Evolutionary conservation across 768 basidiomycete species (phyloP), one percentile per base, ranked within the genome.

Genomic region (Mycena rosella): DNA sequence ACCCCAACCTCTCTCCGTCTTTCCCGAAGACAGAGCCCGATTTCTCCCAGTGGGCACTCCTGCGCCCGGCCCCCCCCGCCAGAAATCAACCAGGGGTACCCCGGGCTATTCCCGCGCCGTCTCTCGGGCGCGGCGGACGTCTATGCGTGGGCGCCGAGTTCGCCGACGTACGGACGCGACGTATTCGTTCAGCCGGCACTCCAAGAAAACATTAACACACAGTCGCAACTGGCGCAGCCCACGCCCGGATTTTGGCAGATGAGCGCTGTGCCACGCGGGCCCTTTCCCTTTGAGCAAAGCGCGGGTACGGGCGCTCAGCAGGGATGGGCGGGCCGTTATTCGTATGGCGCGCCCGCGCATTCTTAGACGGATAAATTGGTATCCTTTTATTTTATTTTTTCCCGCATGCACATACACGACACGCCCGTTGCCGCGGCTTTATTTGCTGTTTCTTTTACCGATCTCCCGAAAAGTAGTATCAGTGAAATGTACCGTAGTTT

Each of bases 11-110:
- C 3, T 20, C 42, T 2, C 20, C 42, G 42, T 8, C 42, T 20
- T 44, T 44, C 11, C 42, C 42, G 20, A 44, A 44, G 24, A 15
- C 48, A 0, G 67, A 63, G 10, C 47, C 55, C 18, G 56, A 58
- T 6, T 53, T 34, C 42, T 7, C n/a, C 7, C 55, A 51, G 13
- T 68, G 60, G 67, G 48, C 22, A 9, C 32, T 68, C n/a, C 18
- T 57, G 42, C 61, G 67, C 2, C 54, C 66, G 2, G 36, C 54
- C 4, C 66, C 60, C 66, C 13, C 52, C 54, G n/a, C 47, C 60
- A 1, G 66, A 67, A 27, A 36, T 22, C 30, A 30, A 17, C 49
- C 49, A 30, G 29, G 27, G 10, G 27, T 44, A n/a, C n/a, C 24
- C 34, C 4, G 56, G 17, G 27, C 38, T 57, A 1, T 36, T 58